Percentiles rank a stretch among this genome's conserved stretches.
Evolutionary conservation across 495 filamentous ascomycete species (phyloP).

Genomic region (Penicillium silybi): DNA sequence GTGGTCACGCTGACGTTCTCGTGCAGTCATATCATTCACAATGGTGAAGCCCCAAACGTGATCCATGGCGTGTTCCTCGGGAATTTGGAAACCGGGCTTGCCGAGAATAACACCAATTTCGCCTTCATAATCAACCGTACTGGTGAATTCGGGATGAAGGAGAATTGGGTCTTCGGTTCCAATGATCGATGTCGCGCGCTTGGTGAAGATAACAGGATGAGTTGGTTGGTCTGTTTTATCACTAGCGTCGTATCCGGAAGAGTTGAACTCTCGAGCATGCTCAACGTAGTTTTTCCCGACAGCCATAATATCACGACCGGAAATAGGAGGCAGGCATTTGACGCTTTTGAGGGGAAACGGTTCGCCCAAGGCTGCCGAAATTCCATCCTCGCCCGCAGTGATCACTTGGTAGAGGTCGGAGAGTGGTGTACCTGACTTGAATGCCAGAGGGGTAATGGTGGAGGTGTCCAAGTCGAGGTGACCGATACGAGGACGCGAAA

Average conservation of each 20-base stretch:
- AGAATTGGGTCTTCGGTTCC: constrained; percentile 43
- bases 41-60: constrained; percentile 57
- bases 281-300: constrained; percentile 56
- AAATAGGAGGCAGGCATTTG: constrained; percentile 44
- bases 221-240: constrained; percentile 39
- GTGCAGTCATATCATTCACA: constrained; percentile 53
- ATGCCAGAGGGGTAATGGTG: constrained; percentile 44
- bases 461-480: constrained; percentile 38
- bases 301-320: constrained; percentile 48
- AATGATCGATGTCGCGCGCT: constrained; percentile 52
- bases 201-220: constrained; percentile 52
- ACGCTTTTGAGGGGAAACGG: constrained; percentile 34
- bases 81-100: constrained; percentile 43
- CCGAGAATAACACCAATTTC: constrained; percentile 56
- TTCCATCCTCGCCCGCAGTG: constrained; percentile 6
- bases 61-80: constrained; percentile 43
- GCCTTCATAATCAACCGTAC: constrained; percentile 52
- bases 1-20: constrained; percentile 53
- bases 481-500: constrained; percentile 34
- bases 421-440: constrained; percentile 45
- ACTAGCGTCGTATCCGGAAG: constrained; percentile 47
- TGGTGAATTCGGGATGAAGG: constrained; percentile 46
- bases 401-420: constrained; percentile 50
- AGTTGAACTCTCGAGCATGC: constrained; percentile 49
- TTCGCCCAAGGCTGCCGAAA: constrained; percentile 7